These are phyloP conservation scores for Lyophyllum atratum DNA, from an alignment of 768 basidiomycete species.

Conservation along the genomic window DNA sequence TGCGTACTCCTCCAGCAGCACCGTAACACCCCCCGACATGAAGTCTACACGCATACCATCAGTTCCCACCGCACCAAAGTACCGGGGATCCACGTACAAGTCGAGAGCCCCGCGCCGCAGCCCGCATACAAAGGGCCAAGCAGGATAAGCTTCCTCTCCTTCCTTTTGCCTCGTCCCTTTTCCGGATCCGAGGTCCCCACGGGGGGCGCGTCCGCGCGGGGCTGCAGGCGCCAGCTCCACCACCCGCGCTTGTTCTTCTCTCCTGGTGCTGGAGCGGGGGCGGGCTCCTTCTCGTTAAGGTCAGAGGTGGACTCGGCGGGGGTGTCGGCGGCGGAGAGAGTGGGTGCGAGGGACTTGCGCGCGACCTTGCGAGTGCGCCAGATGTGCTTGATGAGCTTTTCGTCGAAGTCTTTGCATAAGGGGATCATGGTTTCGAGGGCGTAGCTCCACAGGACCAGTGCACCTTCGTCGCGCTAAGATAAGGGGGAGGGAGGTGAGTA, in stretches of 20 bases:
- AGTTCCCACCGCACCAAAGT: neutral
- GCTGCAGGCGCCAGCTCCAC: conserved; percentile 51
- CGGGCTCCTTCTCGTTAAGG: conserved; percentile 35
- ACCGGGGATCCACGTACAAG: conserved; percentile 45
- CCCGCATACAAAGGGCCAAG: conserved; percentile 76
- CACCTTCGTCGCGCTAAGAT: conserved; percentile 65
- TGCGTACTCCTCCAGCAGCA: conserved; percentile 66
- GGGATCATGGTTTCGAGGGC: conserved; percentile 68
- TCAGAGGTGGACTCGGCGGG: conserved; percentile 21
- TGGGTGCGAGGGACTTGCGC: conserved; percentile 18
- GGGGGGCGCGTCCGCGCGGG: conserved; percentile 19
- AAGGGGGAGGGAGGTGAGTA: neutral
- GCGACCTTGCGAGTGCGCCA: conserved; percentile 54
- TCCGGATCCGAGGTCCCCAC: conserved; percentile 33
- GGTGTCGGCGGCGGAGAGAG: conserved; percentile 7
- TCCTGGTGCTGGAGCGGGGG: neutral
- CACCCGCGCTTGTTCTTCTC: conserved; percentile 28
- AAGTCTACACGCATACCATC: conserved; percentile 42
- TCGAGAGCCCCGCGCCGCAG: conserved; percentile 60
- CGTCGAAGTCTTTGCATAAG: conserved; percentile 70
- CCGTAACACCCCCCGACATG: conserved; percentile 56
- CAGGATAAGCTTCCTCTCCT: conserved; percentile 48
- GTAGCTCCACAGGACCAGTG: conserved; percentile 85
- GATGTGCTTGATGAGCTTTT: conserved; percentile 79
- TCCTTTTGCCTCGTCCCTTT: conserved; percentile 35